Conservation (phyloP, 768 basidiomycete species). For the Pleurotus platypus region DNA sequence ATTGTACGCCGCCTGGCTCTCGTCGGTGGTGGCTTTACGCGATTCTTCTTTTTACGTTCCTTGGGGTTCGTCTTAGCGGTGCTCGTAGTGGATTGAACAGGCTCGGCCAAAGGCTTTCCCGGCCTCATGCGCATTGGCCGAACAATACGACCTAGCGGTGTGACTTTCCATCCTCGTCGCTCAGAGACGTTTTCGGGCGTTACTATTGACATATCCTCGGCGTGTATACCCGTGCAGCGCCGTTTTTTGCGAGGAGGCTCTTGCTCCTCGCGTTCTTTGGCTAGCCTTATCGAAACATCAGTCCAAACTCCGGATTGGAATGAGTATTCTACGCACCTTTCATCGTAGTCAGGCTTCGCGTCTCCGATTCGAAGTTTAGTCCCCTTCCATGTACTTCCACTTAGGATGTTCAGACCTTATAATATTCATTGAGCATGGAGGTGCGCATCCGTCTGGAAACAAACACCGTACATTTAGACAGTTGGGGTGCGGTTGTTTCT, state of each 20-base stretch:
- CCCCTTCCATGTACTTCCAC: constrained; percentile 88
- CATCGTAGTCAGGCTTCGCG: constrained; percentile 71
- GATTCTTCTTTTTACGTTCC: constrained; percentile 32
- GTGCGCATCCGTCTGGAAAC: neutral
- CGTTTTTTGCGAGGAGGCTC: constrained; percentile 42
- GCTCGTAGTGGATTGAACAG: constrained; percentile 16
- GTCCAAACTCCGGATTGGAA: constrained; percentile 13
- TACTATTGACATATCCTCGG: constrained; percentile 61
- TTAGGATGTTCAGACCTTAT: constrained; percentile 69
- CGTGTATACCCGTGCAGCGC: constrained; percentile 36
- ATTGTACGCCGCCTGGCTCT: constrained; percentile 65
- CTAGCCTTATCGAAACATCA: constrained; percentile 27
- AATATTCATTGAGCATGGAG: neutral
- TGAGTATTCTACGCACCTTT: constrained; percentile 42
- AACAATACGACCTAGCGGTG: constrained; percentile 61
- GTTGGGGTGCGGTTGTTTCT: constrained; percentile 53
- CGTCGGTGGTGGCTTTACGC: constrained; percentile 43
- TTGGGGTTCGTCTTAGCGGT: constrained; percentile 14
- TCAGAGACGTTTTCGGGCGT: constrained; percentile 52
- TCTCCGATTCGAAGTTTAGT: constrained; percentile 78
- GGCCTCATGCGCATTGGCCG: constrained; percentile 73
- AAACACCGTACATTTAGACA: constrained; percentile 58
- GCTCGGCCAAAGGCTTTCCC: constrained; percentile 46
- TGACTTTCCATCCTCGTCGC: constrained; percentile 66
- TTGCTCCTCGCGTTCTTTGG: constrained; percentile 28